These are phyloP conservation scores for Phytophthora palmivora DNA, from an alignment of 352 stramenopile genomes.

Conservation along the genomic window DNA sequence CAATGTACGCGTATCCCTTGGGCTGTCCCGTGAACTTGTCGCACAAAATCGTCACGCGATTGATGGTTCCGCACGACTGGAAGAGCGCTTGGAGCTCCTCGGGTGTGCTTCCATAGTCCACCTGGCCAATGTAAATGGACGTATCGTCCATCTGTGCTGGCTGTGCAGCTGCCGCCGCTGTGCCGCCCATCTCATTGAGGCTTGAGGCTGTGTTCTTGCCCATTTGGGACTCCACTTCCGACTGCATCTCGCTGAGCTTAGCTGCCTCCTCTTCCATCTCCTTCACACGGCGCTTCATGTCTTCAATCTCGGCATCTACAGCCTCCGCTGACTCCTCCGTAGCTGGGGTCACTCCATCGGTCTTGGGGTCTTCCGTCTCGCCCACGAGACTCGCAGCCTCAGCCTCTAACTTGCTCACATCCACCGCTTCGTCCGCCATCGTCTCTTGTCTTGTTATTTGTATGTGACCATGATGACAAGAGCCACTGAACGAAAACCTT, in stretches of 20 bases:
- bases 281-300: constrained; percentile 85
- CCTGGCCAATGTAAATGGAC: constrained; percentile 96
- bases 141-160: constrained; percentile 69
- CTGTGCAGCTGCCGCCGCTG: constrained; percentile 27
- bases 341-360: constrained; percentile 3
- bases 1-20: constrained; percentile 96
- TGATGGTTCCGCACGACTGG: constrained; percentile 96
- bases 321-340: constrained; percentile 42
- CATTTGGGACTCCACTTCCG: constrained; percentile 82
- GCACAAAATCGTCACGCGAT: constrained; percentile 98
- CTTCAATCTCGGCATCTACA: constrained; percentile 80
- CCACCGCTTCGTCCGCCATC: constrained; percentile 53
- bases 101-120: constrained; percentile 96
- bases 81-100: constrained; percentile 98
- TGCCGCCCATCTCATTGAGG: constrained; percentile 50
- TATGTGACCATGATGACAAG: constrained; percentile 13
- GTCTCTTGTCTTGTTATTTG: constrained; percentile 33
- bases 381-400: constrained; percentile 49
- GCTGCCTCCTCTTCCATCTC: constrained; percentile 88
- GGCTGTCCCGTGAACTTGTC: constrained; percentile 97
- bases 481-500: neutral
- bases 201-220: constrained; percentile 61
- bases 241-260: constrained; percentile 87
- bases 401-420: constrained; percentile 60
- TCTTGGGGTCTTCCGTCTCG: constrained; percentile 26